Base-by-base conservation (phyloP, 2,329 filamentous ascomycete genomes). In the Iodosphaeria phyllophila region DNA sequence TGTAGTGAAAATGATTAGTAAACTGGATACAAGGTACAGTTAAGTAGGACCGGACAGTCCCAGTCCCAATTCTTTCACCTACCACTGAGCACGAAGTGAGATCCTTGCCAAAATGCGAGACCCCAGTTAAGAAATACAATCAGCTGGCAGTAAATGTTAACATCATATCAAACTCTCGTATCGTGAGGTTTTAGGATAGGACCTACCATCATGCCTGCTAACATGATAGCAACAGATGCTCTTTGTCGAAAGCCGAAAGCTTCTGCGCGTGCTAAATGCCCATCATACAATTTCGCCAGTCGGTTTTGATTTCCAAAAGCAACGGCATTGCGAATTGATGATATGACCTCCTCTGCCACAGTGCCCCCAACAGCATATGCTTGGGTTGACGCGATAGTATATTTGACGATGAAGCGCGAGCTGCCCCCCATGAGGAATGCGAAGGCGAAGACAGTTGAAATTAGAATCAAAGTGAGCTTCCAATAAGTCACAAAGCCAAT, bases 301-400 rank as follows among this genome's bases (percentile, higher is more conserved):
- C 86, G 83, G 28, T 86, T 77, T 48, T 95, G 84, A 0, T 84
- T 93, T 21, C 82, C 82, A 41, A 93, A 98, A 16, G 89, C 89
- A 6, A 80, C 72, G 5, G 86, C 78, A 42, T 92, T 95, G 33
- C 89, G 73, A 36, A 95, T 76, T 2, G 84, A 93, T 47, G 80
- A 84, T 40, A 98, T 66, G 27, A 93, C 86, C 51, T 98, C 89
- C 43, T 95, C 89, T 4, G 82, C 86, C 8, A 95, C 65, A 2
- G 75, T 84, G 28, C 84, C 86, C 34, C 84, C 86, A 24, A 71
- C 58, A 14, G 80, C 84, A 40, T 92, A 92, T 0, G 80, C 69
- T 26, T 74, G 60, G 24, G 93, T 58, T 2, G 77, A 75, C 29
- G 68, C 55, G 50, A 83, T 86, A 50, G 74, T 84, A 48, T 66